Base-by-base conservation (phyloP, 1,139 yeast species). In the Tardiomyces depauwii region DNA sequence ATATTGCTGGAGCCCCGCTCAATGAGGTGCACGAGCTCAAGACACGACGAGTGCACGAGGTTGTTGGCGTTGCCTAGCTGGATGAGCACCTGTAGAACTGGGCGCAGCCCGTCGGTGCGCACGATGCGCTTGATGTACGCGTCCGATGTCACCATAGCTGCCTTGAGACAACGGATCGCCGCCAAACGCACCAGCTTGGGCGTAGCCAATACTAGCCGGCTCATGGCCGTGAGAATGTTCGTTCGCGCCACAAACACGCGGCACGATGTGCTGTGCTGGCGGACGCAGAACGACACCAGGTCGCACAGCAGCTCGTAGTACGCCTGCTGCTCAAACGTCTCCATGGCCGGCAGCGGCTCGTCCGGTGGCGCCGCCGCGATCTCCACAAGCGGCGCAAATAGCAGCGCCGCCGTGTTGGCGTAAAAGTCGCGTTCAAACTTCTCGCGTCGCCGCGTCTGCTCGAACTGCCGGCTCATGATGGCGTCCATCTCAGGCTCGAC, bases 1-100 rank as follows among this genome's bases (percentile, higher is more conserved):
- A 30, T 30, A 11, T 30, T 30, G 36, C 36, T 30, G 16, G 36
- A 30, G 3, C 36, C 36, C 10, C n/a, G n/a, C 16, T 30, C 36
- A 14, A 30, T 30, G 16, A 30, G n/a, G 10, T 30, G 36, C 5
- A 87, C 66, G 40, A 89, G 68, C 56, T 84, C 91, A 45, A 88
- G 68, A 53, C 93, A 76, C 2, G 93, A 74, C 0, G 96, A 86
- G 57, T 79, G 84, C 2, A 85, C 74, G 50, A 89, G 67, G 57
- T 80, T 83, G 58, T 82, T 79, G 42, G 67, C 65, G 39, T 71
- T 65, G 18, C 74, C 70, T 42, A 79, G 49, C 13, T 51, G 71
- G 18, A 66, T 65, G 50, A 85, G 70, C 47, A 78, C 67, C 0
- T 62, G 61, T 51, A 84, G 73, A 39, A 80, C 70, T 40, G 73